phyloP scores from a whole-genome alignment of 805 yeast species.

The Wickerhamiella cacticola region DNA sequence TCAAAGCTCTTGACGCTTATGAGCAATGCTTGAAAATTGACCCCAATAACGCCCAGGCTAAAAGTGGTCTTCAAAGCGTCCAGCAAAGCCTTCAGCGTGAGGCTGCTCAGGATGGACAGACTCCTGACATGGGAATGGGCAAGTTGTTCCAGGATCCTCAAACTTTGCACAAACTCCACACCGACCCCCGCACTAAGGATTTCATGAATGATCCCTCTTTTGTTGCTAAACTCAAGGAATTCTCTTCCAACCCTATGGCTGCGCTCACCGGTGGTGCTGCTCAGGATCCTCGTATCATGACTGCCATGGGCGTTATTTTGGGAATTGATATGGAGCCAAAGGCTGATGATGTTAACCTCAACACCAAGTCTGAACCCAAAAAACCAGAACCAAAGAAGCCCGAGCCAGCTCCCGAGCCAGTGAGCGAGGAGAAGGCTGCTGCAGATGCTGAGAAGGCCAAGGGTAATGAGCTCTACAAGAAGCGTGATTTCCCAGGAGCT shows the following conservation, averaged over 20 bases:
- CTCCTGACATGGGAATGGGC: slow-evolving; percentile 66
- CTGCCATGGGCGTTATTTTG: slow-evolving; percentile 70
- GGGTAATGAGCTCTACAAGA: slow-evolving; percentile 80
- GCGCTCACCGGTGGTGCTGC: slow-evolving; percentile 51
- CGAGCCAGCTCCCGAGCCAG: slow-evolving; percentile 31
- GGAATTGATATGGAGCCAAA: slow-evolving; percentile 46
- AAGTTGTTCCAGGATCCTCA: slow-evolving; percentile 71
- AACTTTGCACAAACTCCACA: slow-evolving; percentile 58
- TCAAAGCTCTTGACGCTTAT: slow-evolving; percentile 60
- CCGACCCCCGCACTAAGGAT: slow-evolving; percentile 79
- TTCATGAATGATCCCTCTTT: slow-evolving; percentile 78
- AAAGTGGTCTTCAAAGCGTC: slow-evolving; percentile 64
- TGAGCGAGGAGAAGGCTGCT: slow-evolving; percentile 23
- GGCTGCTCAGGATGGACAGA: slow-evolving; percentile 32
- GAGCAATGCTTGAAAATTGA: slow-evolving; percentile 73
- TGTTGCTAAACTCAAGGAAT: slow-evolving; percentile 47
- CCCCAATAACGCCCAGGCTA: slow-evolving; percentile 71
- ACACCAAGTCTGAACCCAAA: slow-evolving; percentile 23
- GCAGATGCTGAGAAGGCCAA: slow-evolving; percentile 55
- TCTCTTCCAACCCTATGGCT: slow-evolving; percentile 59
- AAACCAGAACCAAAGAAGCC: slow-evolving; percentile 27
- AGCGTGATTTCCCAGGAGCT: slow-evolving; percentile 84
- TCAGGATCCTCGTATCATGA: slow-evolving; percentile 77
- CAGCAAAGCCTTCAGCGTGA: slow-evolving; percentile 45
- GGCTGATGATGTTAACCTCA: slow-evolving; percentile 24